phyloP scores from a whole-genome alignment of 257 asterid species.

The Cruciata laevipes region DNA sequence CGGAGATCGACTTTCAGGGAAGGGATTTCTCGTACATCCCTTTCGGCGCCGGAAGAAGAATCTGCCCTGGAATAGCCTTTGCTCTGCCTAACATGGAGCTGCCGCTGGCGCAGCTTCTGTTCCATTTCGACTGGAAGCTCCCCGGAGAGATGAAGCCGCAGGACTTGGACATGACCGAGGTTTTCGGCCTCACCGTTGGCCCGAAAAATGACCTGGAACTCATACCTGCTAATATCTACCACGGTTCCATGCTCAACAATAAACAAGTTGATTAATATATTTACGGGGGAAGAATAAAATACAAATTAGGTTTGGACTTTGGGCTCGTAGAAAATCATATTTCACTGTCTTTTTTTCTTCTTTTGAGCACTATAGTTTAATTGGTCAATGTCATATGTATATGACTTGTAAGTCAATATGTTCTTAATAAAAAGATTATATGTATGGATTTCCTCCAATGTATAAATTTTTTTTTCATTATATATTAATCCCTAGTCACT shows the following conservation, averaged over 20 bases:
- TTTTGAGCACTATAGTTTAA: too few species aligned
- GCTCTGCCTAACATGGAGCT: slow-evolving; percentile 5
- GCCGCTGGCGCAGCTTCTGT: slow-evolving; percentile 7
- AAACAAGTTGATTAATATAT: not conserved
- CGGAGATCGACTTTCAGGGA: slow-evolving; percentile 6
- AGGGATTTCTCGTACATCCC: not conserved
- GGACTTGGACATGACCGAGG: slow-evolving; percentile 10
- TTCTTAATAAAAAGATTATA: too few species aligned
- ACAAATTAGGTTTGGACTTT: not conserved
- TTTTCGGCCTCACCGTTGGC: not conserved
- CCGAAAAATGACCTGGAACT: slow-evolving; percentile 5
- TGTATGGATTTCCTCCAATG: too few species aligned
- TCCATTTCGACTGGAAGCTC: slow-evolving; percentile 7
- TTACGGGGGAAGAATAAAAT: too few species aligned
- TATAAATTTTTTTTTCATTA: too few species aligned
- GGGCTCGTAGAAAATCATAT: not conserved
- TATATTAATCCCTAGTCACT: too few species aligned
- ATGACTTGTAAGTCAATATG: too few species aligned
- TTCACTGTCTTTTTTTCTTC: not conserved
- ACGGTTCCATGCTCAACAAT: not conserved
- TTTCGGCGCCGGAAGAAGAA: slow-evolving; percentile 11
- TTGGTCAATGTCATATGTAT: too few species aligned
- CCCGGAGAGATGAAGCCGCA: not conserved
- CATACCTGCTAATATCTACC: not conserved
- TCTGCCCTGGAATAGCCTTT: slow-evolving; percentile 13